A percentile compares a stretch with the other conserved stretches of the same genome.
Evolutionary conservation across 108 stramenopile species (phyloP).

Genomic region (Pseudonitzschia pungens): DNA sequence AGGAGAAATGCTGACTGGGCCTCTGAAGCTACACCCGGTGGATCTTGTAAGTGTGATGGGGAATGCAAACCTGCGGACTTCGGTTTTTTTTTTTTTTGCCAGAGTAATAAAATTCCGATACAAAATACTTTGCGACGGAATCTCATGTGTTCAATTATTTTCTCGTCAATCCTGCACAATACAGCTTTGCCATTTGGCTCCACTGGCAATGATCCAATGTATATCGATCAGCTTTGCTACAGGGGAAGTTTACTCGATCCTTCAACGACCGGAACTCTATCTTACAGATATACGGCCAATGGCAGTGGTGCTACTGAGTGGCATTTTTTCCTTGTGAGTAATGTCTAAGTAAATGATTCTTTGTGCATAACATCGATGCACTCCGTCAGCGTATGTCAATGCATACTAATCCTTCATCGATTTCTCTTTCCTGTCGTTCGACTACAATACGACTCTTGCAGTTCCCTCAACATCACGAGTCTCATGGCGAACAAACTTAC

Average conservation of each 20-base stretch:
- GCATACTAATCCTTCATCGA: background rate
- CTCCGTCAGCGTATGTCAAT: background rate
- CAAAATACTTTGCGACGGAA: background rate
- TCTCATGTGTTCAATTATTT: background rate
- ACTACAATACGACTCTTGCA: background rate
- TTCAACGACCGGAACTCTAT: conserved; percentile 38
- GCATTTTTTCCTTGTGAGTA: conserved; percentile 65
- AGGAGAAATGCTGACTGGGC: conserved; percentile 73
- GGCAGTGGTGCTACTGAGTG: conserved; percentile 48
- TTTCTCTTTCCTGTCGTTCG: background rate
- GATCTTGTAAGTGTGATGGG: conserved; percentile 39
- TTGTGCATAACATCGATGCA: background rate
- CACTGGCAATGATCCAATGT: conserved; percentile 75
- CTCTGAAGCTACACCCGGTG: conserved; percentile 73
- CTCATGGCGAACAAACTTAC: conserved; percentile 13
- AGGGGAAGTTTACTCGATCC: conserved; percentile 61
- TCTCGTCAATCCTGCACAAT: background rate
- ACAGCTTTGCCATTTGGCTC: conserved; percentile 69
- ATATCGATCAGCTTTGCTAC: conserved; percentile 42
- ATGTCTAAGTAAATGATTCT: background rate
- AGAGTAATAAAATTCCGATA: too few relatives aligned
- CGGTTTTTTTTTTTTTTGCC: too few relatives aligned
- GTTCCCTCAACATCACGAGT: conserved; percentile 8
- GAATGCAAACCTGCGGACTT: too few relatives aligned
- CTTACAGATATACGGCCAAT: conserved; percentile 30